Base-by-base conservation (phyloP, 805 yeast species). In the Sugiyamaella mastotermitis region DNA sequence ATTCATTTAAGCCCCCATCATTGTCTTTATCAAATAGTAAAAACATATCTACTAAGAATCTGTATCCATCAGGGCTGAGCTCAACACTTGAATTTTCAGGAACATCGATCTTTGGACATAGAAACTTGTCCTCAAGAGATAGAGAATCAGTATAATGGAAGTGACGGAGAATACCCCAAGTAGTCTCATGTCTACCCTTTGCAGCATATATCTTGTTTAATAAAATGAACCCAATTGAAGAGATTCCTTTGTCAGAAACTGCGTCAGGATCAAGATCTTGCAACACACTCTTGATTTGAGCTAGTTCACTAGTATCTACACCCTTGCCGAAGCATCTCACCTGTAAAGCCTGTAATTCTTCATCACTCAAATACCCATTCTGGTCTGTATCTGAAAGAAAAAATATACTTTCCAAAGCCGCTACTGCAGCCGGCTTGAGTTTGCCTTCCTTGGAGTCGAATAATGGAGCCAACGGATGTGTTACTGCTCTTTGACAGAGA, bases 111-210 rank as follows among this genome's bases (percentile, higher is more conserved):
- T 42, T 71, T 0, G 98, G 98, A 47, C 72, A 76, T n/a, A 92
- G 59, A 34, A 86, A 77, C 41, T 76, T 74, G 45, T 86, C 95
- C 47, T 78, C 79, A 20, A 92, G 68, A 0, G 96, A 85, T 4
- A 92, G 65, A 0, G 97, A 87, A 53, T 92, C 92, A 0, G 97
- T 90, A 53, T 92, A 92, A 53, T 85, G 83, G 58, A 84, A 92
- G 0, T 87, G 73, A 37, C 99, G 61, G 18, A 92, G 57, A 15
- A 92, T 85, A 0, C 95, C 95, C 99, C 99, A 92, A 0, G 86
- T 81, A 0, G 97, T 92, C 56, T 92, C 99, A 57, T 92, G 97
- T 22, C 97, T 67, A 0, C 98, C 99, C 25, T 76, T 75, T 49
- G 86, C 94, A 1, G 94, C 94, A 57, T 83, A 92, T 18, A 84